Evolutionary conservation across 495 filamentous ascomycete genomes (phyloP).

Genomic region (Podospora comata): DNA sequence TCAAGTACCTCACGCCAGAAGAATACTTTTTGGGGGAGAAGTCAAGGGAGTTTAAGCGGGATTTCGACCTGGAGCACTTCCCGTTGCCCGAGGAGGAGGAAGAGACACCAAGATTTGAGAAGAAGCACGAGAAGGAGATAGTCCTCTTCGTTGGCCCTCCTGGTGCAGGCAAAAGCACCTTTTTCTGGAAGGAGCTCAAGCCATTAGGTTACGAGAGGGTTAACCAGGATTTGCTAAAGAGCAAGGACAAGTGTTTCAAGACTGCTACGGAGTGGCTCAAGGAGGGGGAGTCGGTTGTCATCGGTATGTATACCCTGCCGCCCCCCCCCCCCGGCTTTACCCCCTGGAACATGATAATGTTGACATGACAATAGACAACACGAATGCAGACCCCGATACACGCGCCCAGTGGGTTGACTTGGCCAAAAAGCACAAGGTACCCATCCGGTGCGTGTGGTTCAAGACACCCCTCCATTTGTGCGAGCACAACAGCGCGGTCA

Average conservation of each 20-base stretch:
- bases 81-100: conserved; percentile 27
- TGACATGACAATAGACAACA: conserved; percentile 65
- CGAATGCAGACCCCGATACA: conserved; percentile 76
- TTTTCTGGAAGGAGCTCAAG: conserved; percentile 75
- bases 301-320: conserved; percentile 46
- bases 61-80: conserved; percentile 59
- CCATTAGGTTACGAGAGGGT: conserved; percentile 79
- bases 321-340: background rate
- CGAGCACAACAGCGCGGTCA: conserved; percentile 84
- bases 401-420: conserved; percentile 71
- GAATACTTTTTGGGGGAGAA: conserved; percentile 76
- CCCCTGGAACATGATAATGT: background rate
- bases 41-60: conserved; percentile 57
- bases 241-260: conserved; percentile 74
- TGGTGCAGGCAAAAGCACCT: conserved; percentile 86
- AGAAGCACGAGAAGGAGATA: conserved; percentile 65
- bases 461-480: conserved; percentile 68
- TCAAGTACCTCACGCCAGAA: conserved; percentile 81
- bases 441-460: conserved; percentile 85
- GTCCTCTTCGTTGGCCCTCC: conserved; percentile 86
- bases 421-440: conserved; percentile 64
- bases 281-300: conserved; percentile 63
- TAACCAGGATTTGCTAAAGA: conserved; percentile 89
- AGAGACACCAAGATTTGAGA: conserved; percentile 49
- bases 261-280: conserved; percentile 62